Conservation (phyloP, 331 rosid species). For the Pyracantha coccinea region DNA sequence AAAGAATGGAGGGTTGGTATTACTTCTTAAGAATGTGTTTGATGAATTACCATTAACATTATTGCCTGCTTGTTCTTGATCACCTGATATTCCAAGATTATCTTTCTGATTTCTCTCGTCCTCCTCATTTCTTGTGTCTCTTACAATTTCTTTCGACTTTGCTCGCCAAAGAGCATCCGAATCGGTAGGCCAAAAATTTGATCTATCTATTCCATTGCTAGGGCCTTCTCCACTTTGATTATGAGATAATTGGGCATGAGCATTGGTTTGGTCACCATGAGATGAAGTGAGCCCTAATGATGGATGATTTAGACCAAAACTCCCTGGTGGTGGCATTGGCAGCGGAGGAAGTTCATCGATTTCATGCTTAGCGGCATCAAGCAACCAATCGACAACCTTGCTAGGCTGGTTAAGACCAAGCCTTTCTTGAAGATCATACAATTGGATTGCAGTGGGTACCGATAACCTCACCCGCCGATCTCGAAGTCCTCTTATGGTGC, state of each 20-base stretch:
- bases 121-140: constrained; percentile 15
- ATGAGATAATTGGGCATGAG: background rate
- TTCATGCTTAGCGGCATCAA: constrained; percentile 64
- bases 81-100: constrained; percentile 5
- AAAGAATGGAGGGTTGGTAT: constrained; percentile 32
- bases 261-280: background rate
- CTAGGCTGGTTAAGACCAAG: constrained; percentile 89
- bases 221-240: constrained; percentile 24
- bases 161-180: constrained; percentile 32
- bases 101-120: constrained; percentile 10
- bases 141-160: constrained; percentile 32
- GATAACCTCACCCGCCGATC: constrained; percentile 88
- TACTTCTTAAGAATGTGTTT: constrained; percentile 17
- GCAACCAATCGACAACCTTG: constrained; percentile 88
- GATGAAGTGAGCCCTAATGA: constrained; percentile 15
- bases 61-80: constrained; percentile 13
- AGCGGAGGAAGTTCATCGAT: constrained; percentile 89
- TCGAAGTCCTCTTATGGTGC: constrained; percentile 72
- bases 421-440: constrained; percentile 86
- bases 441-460: constrained; percentile 75
- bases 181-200: constrained; percentile 4
- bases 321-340: constrained; percentile 39
- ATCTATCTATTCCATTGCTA: constrained; percentile 5
- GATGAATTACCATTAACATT: constrained; percentile 15
- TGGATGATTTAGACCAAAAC: constrained; percentile 32